These are phyloP conservation scores for Penicillium sp. DNA, from an alignment of 2,329 filamentous ascomycete species.

Conservation along the genomic window DNA sequence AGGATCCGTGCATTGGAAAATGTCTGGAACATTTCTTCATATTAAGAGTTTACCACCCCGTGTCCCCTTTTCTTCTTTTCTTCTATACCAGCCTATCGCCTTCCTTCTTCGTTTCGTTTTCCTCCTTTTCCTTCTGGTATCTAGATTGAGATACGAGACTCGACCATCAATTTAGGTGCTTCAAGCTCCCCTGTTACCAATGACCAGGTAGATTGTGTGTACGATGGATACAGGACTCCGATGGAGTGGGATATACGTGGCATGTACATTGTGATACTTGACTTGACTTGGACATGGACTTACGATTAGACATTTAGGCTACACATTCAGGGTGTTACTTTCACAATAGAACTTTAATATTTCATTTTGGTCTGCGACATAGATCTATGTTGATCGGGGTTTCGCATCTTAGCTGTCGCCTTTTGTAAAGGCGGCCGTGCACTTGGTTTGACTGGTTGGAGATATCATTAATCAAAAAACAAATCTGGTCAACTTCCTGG, in stretches of 20 bases:
- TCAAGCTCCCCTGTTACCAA: neutral
- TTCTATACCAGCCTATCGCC: neutral
- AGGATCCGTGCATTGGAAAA: neutral
- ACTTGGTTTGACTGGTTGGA: neutral
- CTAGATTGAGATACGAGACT: neutral
- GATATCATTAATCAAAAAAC: neutral
- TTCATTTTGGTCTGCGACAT: neutral
- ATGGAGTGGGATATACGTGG: neutral
- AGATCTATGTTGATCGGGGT: neutral
- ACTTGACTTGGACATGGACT: neutral
- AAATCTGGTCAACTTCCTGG: no score
- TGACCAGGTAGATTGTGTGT: neutral
- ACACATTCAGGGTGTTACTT: neutral
- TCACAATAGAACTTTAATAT: neutral
- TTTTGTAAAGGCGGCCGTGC: neutral
- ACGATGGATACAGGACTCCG: neutral
- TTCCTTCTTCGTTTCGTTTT: neutral
- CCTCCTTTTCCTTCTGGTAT: neutral
- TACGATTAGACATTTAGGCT: neutral
- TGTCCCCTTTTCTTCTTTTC: no score
- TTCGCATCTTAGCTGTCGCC: neutral
- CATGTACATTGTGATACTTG: neutral
- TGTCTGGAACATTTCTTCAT: constrained; percentile 2
- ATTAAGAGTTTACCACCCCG: neutral
- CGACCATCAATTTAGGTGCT: neutral